Conservation (phyloP, 176 grass and related monocot species). For the Ensete glaucum region DNA sequence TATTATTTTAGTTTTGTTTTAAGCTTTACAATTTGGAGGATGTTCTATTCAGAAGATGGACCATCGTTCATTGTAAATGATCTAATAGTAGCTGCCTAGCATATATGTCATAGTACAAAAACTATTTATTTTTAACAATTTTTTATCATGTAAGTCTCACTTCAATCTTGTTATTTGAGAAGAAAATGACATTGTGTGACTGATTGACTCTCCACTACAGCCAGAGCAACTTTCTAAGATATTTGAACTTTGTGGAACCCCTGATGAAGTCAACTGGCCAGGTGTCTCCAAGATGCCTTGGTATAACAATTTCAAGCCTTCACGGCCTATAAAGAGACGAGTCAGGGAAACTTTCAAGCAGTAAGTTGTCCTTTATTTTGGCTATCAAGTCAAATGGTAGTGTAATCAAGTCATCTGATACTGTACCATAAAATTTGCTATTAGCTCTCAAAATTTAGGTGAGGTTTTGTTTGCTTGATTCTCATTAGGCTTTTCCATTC, state of each 20-base stretch:
- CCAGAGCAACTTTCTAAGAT: slow-evolving; percentile 77
- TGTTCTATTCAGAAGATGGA: neutral
- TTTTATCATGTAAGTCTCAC: neutral
- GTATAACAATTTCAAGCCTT: slow-evolving; percentile 91
- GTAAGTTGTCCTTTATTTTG: slow-evolving; percentile 34
- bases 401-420: neutral
- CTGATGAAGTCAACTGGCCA: slow-evolving; percentile 70
- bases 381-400: too few relatives aligned
- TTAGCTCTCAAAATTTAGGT: neutral
- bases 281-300: slow-evolving; percentile 86
- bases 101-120: neutral
- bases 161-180: slow-evolving; percentile 3
- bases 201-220: slow-evolving; percentile 26
- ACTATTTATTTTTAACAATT: neutral
- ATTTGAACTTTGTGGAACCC: slow-evolving; percentile 91
- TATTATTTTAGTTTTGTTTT: neutral
- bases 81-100: neutral
- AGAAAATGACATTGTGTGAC: slow-evolving; percentile 1
- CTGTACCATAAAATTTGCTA: neutral
- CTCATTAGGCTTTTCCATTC: slow-evolving; percentile 4
- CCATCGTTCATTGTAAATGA: neutral
- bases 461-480: slow-evolving; percentile 4
- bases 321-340: slow-evolving; percentile 52
- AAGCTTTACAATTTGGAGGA: neutral
- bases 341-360: slow-evolving; percentile 76